Base-by-base conservation (phyloP, 2,329 filamentous ascomycete genomes). In the Fusarium nanum region DNA sequence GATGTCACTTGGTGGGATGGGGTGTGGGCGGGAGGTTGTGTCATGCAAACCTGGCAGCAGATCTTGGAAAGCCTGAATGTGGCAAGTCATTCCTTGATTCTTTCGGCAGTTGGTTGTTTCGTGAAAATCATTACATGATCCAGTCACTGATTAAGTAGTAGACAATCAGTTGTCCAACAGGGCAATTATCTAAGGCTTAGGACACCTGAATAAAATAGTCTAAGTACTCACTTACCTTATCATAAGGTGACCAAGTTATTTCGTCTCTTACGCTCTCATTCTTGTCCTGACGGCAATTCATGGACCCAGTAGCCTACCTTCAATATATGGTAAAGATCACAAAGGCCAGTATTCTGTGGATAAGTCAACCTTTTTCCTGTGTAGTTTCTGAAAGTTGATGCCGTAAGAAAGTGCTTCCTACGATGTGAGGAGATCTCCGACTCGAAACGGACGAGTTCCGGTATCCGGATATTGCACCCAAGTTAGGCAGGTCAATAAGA, bases 41-140 rank as follows among this genome's bases (percentile, higher is more conserved):
- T 37, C 14, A 56, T 56, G 16, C 18, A 55, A 62, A 62, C 57
- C 42, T 62, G 60, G 47, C 60, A 62, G 32, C 14, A 28, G 18
- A n/a, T 46, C 32, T 25, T 34, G 20, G 12, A 25, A 25, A 32
- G 10, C 37, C 22, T 44, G 56, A 34, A 52, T 23, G 37, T 52
- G 48, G 32, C 25, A 52, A 47, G 16, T 7, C 41, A 34, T 63
- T 62, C n/a, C 57, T 32, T 55, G 47, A 62, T 47, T 55, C 53
- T 13, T 18, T 37, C 34, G 3, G 34, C 34, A n/a, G 18, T 37
- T 37, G 18, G 5, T 3, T 37, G 18, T 37, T 37, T n/a, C 18
- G 5, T 37, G 10, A 37, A 37, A 11, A n/a, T 12, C 6, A n/a
- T 4, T n/a, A 37, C 18, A 37, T 47, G 8, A 27, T 27, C 14